Evolutionary conservation across 805 yeast species (phyloP).

Genomic region (Saccharomycopsis fibuligera): DNA sequence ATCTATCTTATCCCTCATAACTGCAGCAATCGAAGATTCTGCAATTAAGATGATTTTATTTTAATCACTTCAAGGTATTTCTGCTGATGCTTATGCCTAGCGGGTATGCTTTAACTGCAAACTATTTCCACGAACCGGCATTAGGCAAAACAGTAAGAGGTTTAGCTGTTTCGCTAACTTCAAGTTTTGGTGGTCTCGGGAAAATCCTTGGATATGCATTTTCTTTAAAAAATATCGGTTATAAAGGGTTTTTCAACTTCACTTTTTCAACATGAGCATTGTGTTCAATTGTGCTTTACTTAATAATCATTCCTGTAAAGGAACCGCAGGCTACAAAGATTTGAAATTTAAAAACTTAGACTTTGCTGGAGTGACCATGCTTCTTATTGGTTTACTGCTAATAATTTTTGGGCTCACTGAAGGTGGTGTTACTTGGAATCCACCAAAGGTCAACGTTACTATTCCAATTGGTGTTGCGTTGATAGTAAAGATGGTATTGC

Average conservation of each 20-base stretch:
- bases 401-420: slow-evolving; percentile 40
- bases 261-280: slow-evolving; percentile 30
- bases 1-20: slow-evolving; percentile 32
- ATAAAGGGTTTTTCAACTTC: slow-evolving; percentile 34
- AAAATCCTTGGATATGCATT: slow-evolving; percentile 41
- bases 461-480: slow-evolving; percentile 33
- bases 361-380: slow-evolving; percentile 29
- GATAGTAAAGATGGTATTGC: slow-evolving; percentile 25
- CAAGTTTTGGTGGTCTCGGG: slow-evolving; percentile 36
- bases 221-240: slow-evolving; percentile 31
- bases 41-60: slow-evolving; percentile 34
- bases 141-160: slow-evolving; percentile 27
- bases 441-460: slow-evolving; percentile 37
- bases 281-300: slow-evolving; percentile 24
- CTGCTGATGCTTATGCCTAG: slow-evolving; percentile 38
- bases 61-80: slow-evolving; percentile 40
- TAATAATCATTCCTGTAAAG: slow-evolving; percentile 28
- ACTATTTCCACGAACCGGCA: slow-evolving; percentile 27
- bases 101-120: slow-evolving; percentile 30
- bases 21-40: slow-evolving; percentile 28
- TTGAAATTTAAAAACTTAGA: slow-evolving; percentile 29
- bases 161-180: slow-evolving; percentile 26
- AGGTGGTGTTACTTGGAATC: slow-evolving; percentile 39
- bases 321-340: slow-evolving; percentile 23
- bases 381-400: slow-evolving; percentile 33